Conservation (phyloP, 352 stramenopile genomes). For the Elongisporangium anandrum region DNA sequence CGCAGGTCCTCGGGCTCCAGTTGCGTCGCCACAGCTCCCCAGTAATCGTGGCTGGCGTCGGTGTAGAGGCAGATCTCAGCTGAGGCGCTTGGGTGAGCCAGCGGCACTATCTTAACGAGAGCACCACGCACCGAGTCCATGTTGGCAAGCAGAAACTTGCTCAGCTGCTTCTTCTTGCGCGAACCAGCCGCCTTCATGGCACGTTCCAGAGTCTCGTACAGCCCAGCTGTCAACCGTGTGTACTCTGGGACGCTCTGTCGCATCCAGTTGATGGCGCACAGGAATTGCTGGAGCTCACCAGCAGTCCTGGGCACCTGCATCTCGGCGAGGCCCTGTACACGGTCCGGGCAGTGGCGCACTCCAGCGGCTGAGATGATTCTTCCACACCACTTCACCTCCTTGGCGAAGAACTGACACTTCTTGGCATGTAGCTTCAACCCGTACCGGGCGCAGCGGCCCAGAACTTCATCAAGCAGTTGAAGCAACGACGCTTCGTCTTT, state of each 20-base stretch:
- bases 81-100: slow-evolving; percentile 3
- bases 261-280: slow-evolving; percentile 19
- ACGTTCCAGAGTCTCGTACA: slow-evolving; percentile 2
- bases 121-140: neutral
- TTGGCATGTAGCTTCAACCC: slow-evolving; percentile 12
- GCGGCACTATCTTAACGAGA: slow-evolving; percentile 5
- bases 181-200: neutral
- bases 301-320: slow-evolving; percentile 1
- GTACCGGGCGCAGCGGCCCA: slow-evolving; percentile 4
- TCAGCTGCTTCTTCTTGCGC: slow-evolving; percentile 4
- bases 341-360: slow-evolving; percentile 1
- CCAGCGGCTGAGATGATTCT: slow-evolving; percentile 8
- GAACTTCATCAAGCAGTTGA: slow-evolving; percentile 5
- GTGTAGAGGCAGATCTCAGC: slow-evolving; percentile 1
- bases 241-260: slow-evolving; percentile 10
- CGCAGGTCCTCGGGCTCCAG: neutral
- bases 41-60: slow-evolving; percentile 5
- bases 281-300: slow-evolving; percentile 13
- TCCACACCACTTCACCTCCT: slow-evolving; percentile 10
- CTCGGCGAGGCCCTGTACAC: slow-evolving; percentile 4
- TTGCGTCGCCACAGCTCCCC: slow-evolving; percentile 3
- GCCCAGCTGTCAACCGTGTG: neutral
- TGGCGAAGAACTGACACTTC: slow-evolving; percentile 15
- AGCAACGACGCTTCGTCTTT: neutral
- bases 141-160: neutral